Evolutionary conservation across 768 basidiomycete genomes (phyloP).

Genomic region (Russula sp.): DNA sequence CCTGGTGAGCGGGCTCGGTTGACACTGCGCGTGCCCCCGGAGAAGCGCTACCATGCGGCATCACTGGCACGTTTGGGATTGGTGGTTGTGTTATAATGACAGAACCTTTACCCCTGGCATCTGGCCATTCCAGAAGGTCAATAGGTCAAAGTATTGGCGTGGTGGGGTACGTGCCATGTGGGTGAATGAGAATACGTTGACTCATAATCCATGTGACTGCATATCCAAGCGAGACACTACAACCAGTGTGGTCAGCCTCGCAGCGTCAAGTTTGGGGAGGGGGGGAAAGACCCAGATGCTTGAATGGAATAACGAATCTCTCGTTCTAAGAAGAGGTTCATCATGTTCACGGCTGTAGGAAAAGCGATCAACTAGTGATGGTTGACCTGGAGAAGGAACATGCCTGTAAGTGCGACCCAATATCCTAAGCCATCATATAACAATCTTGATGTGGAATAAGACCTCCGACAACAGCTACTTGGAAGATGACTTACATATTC

Average conservation of each 20-base stretch:
- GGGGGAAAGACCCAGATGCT: constrained; percentile 18
- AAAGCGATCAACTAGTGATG: background rate
- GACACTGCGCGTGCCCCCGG: no score
- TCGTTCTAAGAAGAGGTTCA: constrained; percentile 29
- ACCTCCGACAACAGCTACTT: background rate
- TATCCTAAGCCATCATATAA: constrained; percentile 62
- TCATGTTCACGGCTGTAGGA: constrained; percentile 25
- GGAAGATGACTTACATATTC: constrained; percentile 25
- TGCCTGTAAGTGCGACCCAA: constrained; percentile 48
- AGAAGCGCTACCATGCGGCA: no score
- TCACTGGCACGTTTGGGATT: no score
- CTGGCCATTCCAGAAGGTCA: background rate
- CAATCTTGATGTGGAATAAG: constrained; percentile 39
- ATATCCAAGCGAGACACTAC: constrained; percentile 32
- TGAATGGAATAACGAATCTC: constrained; percentile 19
- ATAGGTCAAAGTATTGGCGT: background rate
- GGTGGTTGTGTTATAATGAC: background rate
- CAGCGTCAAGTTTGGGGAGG: background rate
- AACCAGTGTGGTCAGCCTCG: background rate
- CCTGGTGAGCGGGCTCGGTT: no score
- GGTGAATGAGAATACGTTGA: constrained; percentile 33
- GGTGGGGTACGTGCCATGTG: constrained; percentile 27
- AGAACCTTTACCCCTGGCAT: background rate
- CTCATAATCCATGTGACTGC: constrained; percentile 34
- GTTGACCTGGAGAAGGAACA: background rate